phyloP scores from a whole-genome alignment of 331 rosid species.

The Rhamnella rubrinervis region DNA sequence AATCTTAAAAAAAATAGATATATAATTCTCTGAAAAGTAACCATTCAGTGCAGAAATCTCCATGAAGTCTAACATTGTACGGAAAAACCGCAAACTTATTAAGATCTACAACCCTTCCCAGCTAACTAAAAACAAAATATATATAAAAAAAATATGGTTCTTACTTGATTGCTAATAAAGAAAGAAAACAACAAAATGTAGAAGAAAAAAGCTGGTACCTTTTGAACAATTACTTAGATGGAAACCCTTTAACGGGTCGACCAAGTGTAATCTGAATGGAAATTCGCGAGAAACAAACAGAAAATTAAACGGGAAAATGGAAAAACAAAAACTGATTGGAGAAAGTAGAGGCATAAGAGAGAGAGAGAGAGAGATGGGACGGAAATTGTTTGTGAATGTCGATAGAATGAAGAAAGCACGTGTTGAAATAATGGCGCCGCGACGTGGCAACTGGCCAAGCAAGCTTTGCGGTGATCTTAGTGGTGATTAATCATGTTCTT shows the following conservation, averaged over 20 bases:
- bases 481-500: not conserved
- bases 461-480: slow-evolving; percentile 23
- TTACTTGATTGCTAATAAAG: slow-evolving; percentile 2
- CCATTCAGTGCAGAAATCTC: not conserved
- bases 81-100: not conserved
- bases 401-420: slow-evolving; percentile 45
- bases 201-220: slow-evolving; percentile 22
- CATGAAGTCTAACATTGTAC: slow-evolving; percentile 1
- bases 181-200: not conserved
- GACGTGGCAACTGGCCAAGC: slow-evolving; percentile 28
- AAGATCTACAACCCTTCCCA: slow-evolving; percentile 30
- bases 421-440: slow-evolving; percentile 13
- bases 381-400: slow-evolving; percentile 24
- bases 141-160: slow-evolving; percentile 14
- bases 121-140: slow-evolving; percentile 11
- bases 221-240: slow-evolving; percentile 19
- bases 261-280: slow-evolving; percentile 15
- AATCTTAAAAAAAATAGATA: not conserved
- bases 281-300: slow-evolving; percentile 32
- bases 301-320: not conserved
- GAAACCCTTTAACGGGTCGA: slow-evolving; percentile 3
- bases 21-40: not conserved
- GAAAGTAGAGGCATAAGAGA: not conserved
- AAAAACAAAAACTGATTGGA: slow-evolving; percentile 5
- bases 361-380: slow-evolving; percentile 10